Conservation (phyloP, 2,329 filamentous ascomycete genomes). For the Aureobasidium uvarum region DNA sequence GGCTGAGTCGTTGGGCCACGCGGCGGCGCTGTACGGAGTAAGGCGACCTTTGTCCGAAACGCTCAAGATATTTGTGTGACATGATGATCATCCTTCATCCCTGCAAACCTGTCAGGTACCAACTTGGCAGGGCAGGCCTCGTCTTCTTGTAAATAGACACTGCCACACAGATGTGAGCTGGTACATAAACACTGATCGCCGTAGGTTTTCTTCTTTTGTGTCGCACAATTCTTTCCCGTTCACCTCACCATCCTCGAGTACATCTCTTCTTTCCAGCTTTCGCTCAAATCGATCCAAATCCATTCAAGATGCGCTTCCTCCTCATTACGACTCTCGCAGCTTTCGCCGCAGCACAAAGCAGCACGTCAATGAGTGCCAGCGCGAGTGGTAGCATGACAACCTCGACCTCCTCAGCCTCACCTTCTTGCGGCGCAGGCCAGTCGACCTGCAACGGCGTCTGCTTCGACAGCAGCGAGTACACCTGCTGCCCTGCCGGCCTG, state of each 20-base stretch:
- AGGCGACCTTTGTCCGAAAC: conserved; percentile 15
- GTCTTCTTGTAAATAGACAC: conserved; percentile 4
- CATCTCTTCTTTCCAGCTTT: not conserved
- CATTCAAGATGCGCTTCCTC: conserved; percentile 23
- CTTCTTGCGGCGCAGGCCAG: conserved; percentile 23
- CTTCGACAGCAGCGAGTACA: conserved; percentile 15
- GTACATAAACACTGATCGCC: not conserved
- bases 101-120: conserved; percentile 1
- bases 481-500: conserved; percentile 21
- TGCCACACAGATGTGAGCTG: not conserved
- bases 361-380: conserved; percentile 3
- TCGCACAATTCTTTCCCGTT: not conserved
- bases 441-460: conserved; percentile 25
- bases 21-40: conserved; percentile 25
- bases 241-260: not conserved
- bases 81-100: conserved; percentile 23
- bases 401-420: conserved; percentile 16
- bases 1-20: conserved; percentile 15
- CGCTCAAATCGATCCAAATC: not conserved
- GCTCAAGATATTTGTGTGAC: conserved; percentile 11
- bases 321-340: conserved; percentile 20
- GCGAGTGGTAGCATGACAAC: conserved; percentile 20
- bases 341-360: conserved; percentile 22
- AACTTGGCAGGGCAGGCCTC: conserved; percentile 14
- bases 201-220: not conserved